A percentile compares a stretch with the other conserved stretches of the same genome.
Conservation (phyloP, 1,139 yeast genomes). For the Saccharomyces hybrid region DNA sequence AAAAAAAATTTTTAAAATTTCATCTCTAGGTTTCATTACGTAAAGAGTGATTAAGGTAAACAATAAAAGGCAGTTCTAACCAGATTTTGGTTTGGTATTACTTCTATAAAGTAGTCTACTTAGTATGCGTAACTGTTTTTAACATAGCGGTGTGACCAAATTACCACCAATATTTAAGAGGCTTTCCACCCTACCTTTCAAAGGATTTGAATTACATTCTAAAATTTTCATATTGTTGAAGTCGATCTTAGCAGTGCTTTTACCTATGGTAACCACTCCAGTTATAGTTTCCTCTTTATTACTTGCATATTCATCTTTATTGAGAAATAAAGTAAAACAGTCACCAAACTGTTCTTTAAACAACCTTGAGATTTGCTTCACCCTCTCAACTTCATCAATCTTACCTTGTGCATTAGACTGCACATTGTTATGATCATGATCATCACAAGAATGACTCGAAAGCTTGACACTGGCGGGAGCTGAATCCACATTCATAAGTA, state of each 20-base stretch:
- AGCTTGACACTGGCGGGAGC: conserved; percentile 91
- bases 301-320: conserved; percentile 34
- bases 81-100: neutral
- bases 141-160: conserved; percentile 70
- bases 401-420: neutral
- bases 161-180: conserved; percentile 71
- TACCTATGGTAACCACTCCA: conserved; percentile 51
- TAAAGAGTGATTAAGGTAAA: conserved; percentile 1
- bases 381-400: conserved; percentile 43
- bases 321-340: conserved; percentile 37
- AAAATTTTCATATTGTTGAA: conserved; percentile 58
- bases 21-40: neutral
- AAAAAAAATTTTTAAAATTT: conserved; percentile 1
- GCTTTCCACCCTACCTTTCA: conserved; percentile 76
- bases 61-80: neutral
- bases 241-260: conserved; percentile 61
- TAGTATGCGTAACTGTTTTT: neutral
- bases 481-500: conserved; percentile 82
- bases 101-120: neutral
- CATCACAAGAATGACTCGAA: conserved; percentile 51
- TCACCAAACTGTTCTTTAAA: conserved; percentile 87
- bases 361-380: conserved; percentile 55
- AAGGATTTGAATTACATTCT: conserved; percentile 63
- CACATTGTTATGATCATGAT: conserved; percentile 28
- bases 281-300: conserved; percentile 40